Base-by-base conservation (phyloP, 345 rosid species). In the Pistacia integerrima region DNA sequence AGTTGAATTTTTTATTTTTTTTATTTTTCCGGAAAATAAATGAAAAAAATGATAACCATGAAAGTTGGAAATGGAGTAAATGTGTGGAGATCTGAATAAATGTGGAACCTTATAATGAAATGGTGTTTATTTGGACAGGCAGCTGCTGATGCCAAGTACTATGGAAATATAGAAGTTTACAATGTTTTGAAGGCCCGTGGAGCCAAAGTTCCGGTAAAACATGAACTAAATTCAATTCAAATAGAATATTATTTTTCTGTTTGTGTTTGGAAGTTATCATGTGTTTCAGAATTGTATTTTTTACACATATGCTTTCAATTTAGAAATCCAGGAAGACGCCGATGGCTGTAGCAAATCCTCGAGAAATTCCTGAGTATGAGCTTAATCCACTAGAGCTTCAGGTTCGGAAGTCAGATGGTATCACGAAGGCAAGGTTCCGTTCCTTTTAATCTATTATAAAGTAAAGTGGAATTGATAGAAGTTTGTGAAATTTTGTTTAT, bases 241-340 rank as follows among this genome's bases (percentile, higher is more conserved):
- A 11, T 46, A 8, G 54, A 17, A 18, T 41, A 7, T 41, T 7
- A 1, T 64, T 16, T 12, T 73, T 58, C 67, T 51, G 69, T 25
- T 56, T 69, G 17, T 8, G 55, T 22, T 49, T 81, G 62, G 56
- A 4, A 17, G 5, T 13, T 67, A 49, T 54, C 56, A 66, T 73
- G n/a, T 59, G 65, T 60, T 33, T 64, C 60, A 58, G 28, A 69
- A 36, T 38, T 14, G 64, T 77, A 48, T 64, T 76, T 64, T 76
- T 67, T 33, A 67, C 73, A 54, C 75, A 63, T 7, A 7, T 7
- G 57, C 68, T 51, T 44, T 80, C 69, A 60, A 44, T 81, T 64
- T 82, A 96, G 99, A 93, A 93, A 91, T 90, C 88, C 68, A 93
- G 92, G 88, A 93, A 84, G 84, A 96, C 99, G 18, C 99, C 99